Base-by-base conservation (phyloP, 306 rosid species). In the Elaeagnus macrophylla region DNA sequence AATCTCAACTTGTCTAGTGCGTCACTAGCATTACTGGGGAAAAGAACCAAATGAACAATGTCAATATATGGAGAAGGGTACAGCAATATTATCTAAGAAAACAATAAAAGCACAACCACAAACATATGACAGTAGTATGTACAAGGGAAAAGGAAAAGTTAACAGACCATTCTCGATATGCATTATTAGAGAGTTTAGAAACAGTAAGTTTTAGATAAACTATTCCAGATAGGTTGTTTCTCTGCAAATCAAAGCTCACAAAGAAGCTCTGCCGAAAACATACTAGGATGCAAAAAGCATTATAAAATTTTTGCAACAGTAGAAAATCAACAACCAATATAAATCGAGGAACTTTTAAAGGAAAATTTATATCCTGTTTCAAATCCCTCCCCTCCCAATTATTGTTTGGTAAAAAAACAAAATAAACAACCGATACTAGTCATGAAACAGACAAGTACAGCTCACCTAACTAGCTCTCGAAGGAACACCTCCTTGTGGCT, bases 1-100 rank as follows among this genome's bases (percentile, higher is more conserved):
- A 93, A 93, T 54, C 99, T 80, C 72, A 93, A 64, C 76, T 93
- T 93, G 90, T 93, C 99, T 71, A 93, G 70, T 40, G 95, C 96
- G 71, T 89, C 97, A 73, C 97, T 89, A 32, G 97, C 97, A 64
- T 89, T 89, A 72, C 97, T 85, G 67, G 48, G 57, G 38, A 51
- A 19, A 7, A 40, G 38, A 14, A 20, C 2, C 32, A 55, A 32
- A 38, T 10, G 3, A 52, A 54, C 35, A 47, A 40, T 10, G 14
- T 57, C 16, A 70, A 12, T 38, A 64, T 40, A 46, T 25, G 32
- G 32, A 15, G 7, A 37, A 54, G 38, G 37, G 19, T 1, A 32
- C 6, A 40, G 19, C 7, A 51, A 57, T 12, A 36, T 18, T 17
- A 12, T 50, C 6, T 53, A 35, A 19, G 32, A 25, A 3, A 25